A percentile compares a stretch with the other conserved stretches of the same genome.
Conservation (phyloP, 805 yeast species). For the Yamadazyma scolyti region DNA sequence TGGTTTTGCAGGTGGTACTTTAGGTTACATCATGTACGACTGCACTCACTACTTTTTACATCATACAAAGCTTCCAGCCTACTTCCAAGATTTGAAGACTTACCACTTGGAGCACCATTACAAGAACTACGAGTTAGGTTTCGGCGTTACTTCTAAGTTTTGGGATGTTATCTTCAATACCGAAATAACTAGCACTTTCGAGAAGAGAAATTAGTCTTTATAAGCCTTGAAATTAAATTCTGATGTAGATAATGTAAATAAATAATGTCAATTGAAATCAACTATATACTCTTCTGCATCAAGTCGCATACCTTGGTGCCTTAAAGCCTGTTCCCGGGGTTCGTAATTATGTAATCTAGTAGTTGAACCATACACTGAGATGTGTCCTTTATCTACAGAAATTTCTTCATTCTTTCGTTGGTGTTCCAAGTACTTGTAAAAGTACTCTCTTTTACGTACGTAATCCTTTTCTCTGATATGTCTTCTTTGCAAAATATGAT, state of each 20-base stretch:
- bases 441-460: too few relatives aligned
- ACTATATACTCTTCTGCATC: constrained; percentile 8
- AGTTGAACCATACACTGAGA: too few relatives aligned
- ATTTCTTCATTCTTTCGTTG: neutral
- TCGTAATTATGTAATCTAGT: constrained; percentile 3
- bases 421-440: neutral
- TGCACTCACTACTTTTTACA: constrained; percentile 92
- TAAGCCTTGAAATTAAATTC: too few relatives aligned
- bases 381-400: too few relatives aligned
- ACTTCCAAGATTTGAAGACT: constrained; percentile 74
- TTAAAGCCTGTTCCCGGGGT: constrained; percentile 7
- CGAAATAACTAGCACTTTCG: constrained; percentile 51
- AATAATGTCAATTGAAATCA: constrained; percentile 2
- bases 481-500: too few relatives aligned
- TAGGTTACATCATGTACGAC: constrained; percentile 92
- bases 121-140: constrained; percentile 93
- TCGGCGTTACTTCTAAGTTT: constrained; percentile 90
- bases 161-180: constrained; percentile 95
- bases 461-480: too few relatives aligned
- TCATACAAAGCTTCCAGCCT: constrained; percentile 77
- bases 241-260: too few relatives aligned
- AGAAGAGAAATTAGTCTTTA: constrained; percentile 38
- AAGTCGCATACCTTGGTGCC: constrained; percentile 8
- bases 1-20: constrained; percentile 92
- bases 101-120: constrained; percentile 97